Percentiles rank a stretch among this genome's conserved stretches.
Conservation (phyloP, 1,284 basidiomycete genomes). For the Phlebopus sp. region DNA sequence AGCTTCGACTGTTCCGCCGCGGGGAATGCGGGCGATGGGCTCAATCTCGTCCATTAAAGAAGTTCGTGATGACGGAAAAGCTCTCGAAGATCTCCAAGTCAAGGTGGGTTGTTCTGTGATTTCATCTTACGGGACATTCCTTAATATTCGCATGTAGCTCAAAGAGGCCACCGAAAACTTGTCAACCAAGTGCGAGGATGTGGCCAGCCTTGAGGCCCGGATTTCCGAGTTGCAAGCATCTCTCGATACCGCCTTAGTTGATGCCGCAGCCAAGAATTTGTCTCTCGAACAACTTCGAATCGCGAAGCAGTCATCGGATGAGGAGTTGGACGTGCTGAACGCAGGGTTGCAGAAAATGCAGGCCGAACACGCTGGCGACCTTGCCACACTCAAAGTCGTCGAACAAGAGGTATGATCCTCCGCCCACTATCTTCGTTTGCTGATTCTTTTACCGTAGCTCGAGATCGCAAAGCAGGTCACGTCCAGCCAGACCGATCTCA, state of each 20-base stretch:
- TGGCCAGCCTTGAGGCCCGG: constrained; percentile 51
- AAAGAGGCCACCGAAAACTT: constrained; percentile 53
- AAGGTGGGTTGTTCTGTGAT: constrained; percentile 44
- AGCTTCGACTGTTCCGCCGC: constrained; percentile 27
- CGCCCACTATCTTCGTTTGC: neutral
- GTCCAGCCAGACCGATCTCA: constrained; percentile 41
- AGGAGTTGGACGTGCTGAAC: constrained; percentile 44
- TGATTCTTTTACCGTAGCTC: constrained; percentile 42
- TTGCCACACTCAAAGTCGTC: constrained; percentile 38
- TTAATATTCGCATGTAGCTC: constrained; percentile 43
- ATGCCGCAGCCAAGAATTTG: constrained; percentile 46
- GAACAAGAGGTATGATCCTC: constrained; percentile 47
- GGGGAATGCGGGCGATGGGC: constrained; percentile 42
- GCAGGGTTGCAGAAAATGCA: constrained; percentile 42
- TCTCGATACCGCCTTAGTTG: constrained; percentile 46
- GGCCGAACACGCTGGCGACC: constrained; percentile 38
- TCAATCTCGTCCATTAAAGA: constrained; percentile 73
- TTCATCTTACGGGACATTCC: constrained; percentile 1
- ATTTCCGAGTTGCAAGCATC: constrained; percentile 49
- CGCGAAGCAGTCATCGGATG: constrained; percentile 47
- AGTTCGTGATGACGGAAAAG: constrained; percentile 58
- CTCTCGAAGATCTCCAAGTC: constrained; percentile 52
- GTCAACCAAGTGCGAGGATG: constrained; percentile 46
- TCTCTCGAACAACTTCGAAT: constrained; percentile 46
- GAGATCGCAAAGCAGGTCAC: constrained; percentile 43